phyloP scores from a whole-genome alignment of 371 early-diverging fungal genomes.

The Lichtheimia ramosa region DNA sequence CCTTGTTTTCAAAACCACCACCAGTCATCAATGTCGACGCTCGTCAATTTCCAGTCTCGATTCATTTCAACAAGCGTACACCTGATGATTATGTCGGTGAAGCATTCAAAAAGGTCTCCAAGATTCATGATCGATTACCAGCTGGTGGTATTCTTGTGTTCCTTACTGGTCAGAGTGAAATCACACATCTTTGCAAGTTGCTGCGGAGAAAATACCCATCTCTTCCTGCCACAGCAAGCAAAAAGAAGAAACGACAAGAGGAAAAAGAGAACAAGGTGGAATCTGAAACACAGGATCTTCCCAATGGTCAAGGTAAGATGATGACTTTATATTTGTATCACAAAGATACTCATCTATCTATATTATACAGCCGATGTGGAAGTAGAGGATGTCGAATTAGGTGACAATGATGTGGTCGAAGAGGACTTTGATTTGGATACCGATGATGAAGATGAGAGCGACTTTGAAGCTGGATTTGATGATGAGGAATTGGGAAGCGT shows the following conservation, averaged over 20 bases:
- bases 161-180: slow-evolving; percentile 92
- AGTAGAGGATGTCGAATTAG: slow-evolving; percentile 61
- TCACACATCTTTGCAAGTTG: slow-evolving; percentile 73
- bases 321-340: background rate
- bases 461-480: slow-evolving; percentile 47
- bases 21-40: slow-evolving; percentile 95
- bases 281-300: slow-evolving; percentile 21
- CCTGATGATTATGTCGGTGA: slow-evolving; percentile 75
- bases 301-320: slow-evolving; percentile 39
- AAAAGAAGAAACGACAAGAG: slow-evolving; percentile 25
- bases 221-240: slow-evolving; percentile 32
- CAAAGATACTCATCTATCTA: background rate
- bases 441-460: slow-evolving; percentile 29
- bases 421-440: slow-evolving; percentile 55
- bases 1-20: slow-evolving; percentile 72
- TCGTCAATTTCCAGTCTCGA: slow-evolving; percentile 81
- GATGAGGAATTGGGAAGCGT: slow-evolving; percentile 43
- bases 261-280: slow-evolving; percentile 39
- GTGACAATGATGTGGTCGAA: slow-evolving; percentile 55
- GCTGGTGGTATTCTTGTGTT: slow-evolving; percentile 93
- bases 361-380: slow-evolving; percentile 48
- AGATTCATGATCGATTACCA: slow-evolving; percentile 90
- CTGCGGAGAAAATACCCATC: slow-evolving; percentile 71
- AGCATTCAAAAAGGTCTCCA: slow-evolving; percentile 85
- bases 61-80: slow-evolving; percentile 85